Conservation (phyloP, 164 flowering plant species). For the Paratinospora sagittata region DNA sequence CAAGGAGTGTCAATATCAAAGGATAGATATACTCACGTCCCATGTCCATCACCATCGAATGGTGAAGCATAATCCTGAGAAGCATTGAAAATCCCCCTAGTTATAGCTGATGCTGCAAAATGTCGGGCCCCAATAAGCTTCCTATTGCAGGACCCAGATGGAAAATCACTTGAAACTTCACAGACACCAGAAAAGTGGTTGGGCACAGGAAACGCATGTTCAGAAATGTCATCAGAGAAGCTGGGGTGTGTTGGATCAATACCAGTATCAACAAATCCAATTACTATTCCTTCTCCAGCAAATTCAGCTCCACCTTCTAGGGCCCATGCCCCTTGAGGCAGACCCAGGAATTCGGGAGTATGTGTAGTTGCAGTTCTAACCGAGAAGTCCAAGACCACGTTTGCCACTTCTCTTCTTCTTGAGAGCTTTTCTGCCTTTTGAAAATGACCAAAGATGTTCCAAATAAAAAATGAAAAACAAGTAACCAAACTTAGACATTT, state of each 20-base stretch:
- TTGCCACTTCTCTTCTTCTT: slow-evolving; percentile 74
- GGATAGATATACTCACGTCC: slow-evolving; percentile 61
- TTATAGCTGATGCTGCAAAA: slow-evolving; percentile 97
- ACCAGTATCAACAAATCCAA: slow-evolving; percentile 93
- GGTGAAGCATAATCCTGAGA: slow-evolving; percentile 92
- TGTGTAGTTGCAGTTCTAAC: slow-evolving; percentile 92
- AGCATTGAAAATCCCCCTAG: slow-evolving; percentile 94
- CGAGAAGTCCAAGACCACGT: slow-evolving; percentile 83
- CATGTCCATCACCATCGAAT: slow-evolving; percentile 96
- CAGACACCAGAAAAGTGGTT: slow-evolving; percentile 79
- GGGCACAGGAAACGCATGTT: slow-evolving; percentile 56
- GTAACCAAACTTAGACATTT: background rate
- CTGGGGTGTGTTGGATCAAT: slow-evolving; percentile 97
- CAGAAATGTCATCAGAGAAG: slow-evolving; percentile 57
- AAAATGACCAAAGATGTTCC: slow-evolving; percentile 16
- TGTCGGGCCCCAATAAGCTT: slow-evolving; percentile 96
- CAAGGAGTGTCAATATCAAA: slow-evolving; percentile 3
- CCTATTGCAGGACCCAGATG: slow-evolving; percentile 96
- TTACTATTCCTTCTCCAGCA: slow-evolving; percentile 91
- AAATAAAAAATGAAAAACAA: background rate
- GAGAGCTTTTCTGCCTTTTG: slow-evolving; percentile 79
- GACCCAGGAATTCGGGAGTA: slow-evolving; percentile 89
- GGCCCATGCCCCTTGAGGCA: slow-evolving; percentile 90
- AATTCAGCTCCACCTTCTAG: slow-evolving; percentile 75
- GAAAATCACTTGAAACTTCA: slow-evolving; percentile 92